A percentile compares a stretch with the other conserved stretches of the same genome.
These are phyloP conservation scores for Porphyrellus cyaneotinctus DNA, from an alignment of 768 basidiomycete species.

Conservation along the genomic window DNA sequence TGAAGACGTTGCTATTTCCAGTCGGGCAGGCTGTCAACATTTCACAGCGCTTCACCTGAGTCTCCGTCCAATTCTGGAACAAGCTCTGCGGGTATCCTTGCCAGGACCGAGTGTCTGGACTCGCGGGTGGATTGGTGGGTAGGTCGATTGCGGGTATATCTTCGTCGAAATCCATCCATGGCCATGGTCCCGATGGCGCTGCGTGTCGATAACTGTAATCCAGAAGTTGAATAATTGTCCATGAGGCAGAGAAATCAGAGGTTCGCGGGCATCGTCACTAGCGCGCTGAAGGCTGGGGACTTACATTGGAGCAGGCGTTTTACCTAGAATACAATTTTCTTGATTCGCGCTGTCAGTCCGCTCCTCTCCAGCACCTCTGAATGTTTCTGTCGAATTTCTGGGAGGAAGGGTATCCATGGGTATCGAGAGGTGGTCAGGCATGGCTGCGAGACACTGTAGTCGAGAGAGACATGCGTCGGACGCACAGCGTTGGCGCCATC, in stretches of 20 bases:
- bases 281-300: not conserved
- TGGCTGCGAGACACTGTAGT: slow-evolving; percentile 2
- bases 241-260: not conserved
- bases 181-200: slow-evolving; percentile 40
- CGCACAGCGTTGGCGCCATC: not conserved
- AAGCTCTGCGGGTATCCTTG: slow-evolving; percentile 27
- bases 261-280: not conserved
- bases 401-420: slow-evolving; percentile 12
- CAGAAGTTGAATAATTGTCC: not conserved
- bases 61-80: slow-evolving; percentile 33
- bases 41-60: slow-evolving; percentile 28
- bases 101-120: slow-evolving; percentile 12
- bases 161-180: slow-evolving; percentile 38
- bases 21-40: slow-evolving; percentile 25
- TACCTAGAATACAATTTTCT: slow-evolving; percentile 2
- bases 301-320: slow-evolving; percentile 23
- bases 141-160: slow-evolving; percentile 10
- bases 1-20: slow-evolving; percentile 17
- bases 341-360: not conserved
- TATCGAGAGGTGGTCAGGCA: slow-evolving; percentile 18
- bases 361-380: not conserved
- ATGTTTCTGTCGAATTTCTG: not conserved
- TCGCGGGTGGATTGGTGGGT: not conserved
- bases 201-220: slow-evolving; percentile 33
- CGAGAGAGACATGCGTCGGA: not conserved